Evolutionary conservation across 129 eudicot genomes (phyloP), one percentile per base, ranked within the genome.

Genomic region (Lactuca saligna): DNA sequence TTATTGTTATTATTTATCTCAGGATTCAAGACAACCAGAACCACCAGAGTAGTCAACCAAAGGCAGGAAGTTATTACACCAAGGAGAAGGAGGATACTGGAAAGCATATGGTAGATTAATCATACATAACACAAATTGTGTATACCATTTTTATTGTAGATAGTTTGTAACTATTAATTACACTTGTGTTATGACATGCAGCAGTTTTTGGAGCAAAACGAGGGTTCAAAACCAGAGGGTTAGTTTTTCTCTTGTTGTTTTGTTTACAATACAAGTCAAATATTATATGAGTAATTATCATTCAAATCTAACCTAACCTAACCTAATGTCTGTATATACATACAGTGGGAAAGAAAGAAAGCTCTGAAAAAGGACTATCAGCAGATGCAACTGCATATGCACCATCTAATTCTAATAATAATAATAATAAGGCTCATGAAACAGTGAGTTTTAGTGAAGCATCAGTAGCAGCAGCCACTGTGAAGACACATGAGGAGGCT

Each of bases 181-280:
- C 48, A 29, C 31, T 50, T 70, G 5, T 74, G 17, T 65, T 68
- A 63, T 46, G 42, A 61, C 54, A 53, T 35, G 14, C 70, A 25
- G 79, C 87, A 85, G 95, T 42, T 74, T 46, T 54, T 61, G 55
- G 84, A 82, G 79, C 84, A 73, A 49, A 74, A 46, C 66, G 59
- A 63, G 63, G 49, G 68, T 44, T 78, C 87, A 74, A 77, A 79
- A 75, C 9, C 70, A 62, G 91, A 73, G 54, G 91, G 97, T 90
- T 75, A 85, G 89, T 80, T 13, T 71, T 53, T 46, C 15, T 38
- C 17, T 54, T 32, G 41, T 68, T 29, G 4, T 74, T 16, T 44
- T 56, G 7, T 69, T 65, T 29, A 46, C 25, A 29, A 13, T 46
- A 44, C 8, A 7, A 39, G 9, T 39, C 9, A 42, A n/a, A n/a